These are phyloP conservation scores for Deinandra increscens DNA, from an alignment of 129 eudicot genomes.

Conservation along the genomic window DNA sequence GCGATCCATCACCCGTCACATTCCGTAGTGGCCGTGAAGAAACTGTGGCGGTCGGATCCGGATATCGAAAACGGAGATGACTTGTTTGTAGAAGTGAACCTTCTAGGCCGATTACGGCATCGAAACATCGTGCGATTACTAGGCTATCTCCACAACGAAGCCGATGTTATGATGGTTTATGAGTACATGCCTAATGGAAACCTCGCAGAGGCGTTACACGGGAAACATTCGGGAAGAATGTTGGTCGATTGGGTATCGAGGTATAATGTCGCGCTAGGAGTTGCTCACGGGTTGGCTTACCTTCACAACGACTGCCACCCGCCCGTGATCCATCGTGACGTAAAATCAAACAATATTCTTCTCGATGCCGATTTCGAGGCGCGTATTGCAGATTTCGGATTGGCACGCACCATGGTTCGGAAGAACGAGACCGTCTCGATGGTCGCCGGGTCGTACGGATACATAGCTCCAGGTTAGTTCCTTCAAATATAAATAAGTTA, in stretches of 20 bases:
- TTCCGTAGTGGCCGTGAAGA: constrained; percentile 57
- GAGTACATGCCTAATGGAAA: constrained; percentile 74
- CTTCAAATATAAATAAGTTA: not conserved
- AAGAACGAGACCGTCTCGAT: constrained; percentile 69
- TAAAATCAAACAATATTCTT: constrained; percentile 61
- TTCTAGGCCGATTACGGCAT: constrained; percentile 61
- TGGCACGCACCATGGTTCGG: constrained; percentile 58
- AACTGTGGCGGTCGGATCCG: constrained; percentile 54
- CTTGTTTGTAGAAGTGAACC: constrained; percentile 58
- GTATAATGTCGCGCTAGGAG: constrained; percentile 60
- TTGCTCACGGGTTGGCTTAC: constrained; percentile 71
- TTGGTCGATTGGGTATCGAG: constrained; percentile 74
- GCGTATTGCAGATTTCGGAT: constrained; percentile 64
- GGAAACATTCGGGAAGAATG: constrained; percentile 43
- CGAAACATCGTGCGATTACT: constrained; percentile 59
- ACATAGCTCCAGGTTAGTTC: constrained; percentile 68
- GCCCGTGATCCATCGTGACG: constrained; percentile 62
- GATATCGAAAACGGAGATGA: constrained; percentile 59
- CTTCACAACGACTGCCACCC: constrained; percentile 71
- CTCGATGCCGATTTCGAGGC: constrained; percentile 62
- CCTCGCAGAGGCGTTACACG: constrained; percentile 58
- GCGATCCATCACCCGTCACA: constrained; percentile 37
- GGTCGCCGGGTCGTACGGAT: constrained; percentile 78
- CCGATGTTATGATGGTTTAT: constrained; percentile 61
- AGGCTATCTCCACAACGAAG: constrained; percentile 66